Percentiles rank a stretch among this genome's conserved stretches.
Evolutionary conservation across 257 asterid genomes (phyloP).

Genomic region (Penstemon eatonii): DNA sequence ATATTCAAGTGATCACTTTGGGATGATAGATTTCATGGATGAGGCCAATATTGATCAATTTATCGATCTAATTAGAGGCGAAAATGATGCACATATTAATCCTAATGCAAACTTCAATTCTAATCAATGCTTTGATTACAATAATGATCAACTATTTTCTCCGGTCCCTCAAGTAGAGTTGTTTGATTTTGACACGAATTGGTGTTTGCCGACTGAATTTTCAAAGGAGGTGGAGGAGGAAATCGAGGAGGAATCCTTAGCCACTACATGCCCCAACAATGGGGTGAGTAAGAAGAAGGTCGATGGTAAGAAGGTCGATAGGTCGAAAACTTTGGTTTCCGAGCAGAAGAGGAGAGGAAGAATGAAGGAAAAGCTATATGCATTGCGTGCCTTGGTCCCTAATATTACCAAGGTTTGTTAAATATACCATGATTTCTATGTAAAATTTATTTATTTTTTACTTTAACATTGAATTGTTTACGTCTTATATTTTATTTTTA

Average conservation of each 20-base stretch:
- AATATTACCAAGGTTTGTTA: constrained; percentile 68
- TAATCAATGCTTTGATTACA: constrained; percentile 10
- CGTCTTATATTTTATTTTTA: too few relatives aligned
- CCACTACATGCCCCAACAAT: neutral
- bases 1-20: constrained; percentile 32
- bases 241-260: constrained; percentile 40
- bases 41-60: constrained; percentile 49
- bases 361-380: constrained; percentile 85
- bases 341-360: constrained; percentile 74
- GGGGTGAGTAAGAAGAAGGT: constrained; percentile 14
- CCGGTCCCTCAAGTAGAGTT: neutral
- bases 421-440: too few relatives aligned
- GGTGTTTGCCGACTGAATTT: too few relatives aligned
- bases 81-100: constrained; percentile 9
- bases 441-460: too few relatives aligned
- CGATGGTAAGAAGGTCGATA: constrained; percentile 49
- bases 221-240: constrained; percentile 18
- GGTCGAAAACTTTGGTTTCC: constrained; percentile 62
- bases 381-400: constrained; percentile 75
- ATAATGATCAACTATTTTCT: neutral
- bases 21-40: constrained; percentile 53
- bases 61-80: constrained; percentile 46
- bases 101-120: constrained; percentile 29
- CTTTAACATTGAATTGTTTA: too few relatives aligned
- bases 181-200: too few relatives aligned